Evolutionary conservation across 1,284 basidiomycete species (phyloP), one percentile per base, ranked within the genome.

Genomic region (Melanopsichium pennsylvanicum): DNA sequence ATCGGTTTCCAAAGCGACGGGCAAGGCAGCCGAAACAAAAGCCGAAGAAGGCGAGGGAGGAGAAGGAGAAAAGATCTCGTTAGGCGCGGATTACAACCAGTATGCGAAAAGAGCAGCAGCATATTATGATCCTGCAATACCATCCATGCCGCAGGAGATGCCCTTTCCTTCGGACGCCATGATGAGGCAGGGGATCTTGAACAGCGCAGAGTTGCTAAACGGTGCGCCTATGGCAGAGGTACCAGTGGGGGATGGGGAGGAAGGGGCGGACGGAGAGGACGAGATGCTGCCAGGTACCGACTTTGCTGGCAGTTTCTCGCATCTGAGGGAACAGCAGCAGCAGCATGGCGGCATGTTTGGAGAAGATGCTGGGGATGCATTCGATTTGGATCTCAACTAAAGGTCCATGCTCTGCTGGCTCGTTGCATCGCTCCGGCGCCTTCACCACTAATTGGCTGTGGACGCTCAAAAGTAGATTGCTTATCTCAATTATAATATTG

Each of bases 371-470:
- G 74, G 72, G n/a, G 71, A 75, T 42, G 74, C 69, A 2, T 74
- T 75, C 37, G 74, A 75, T 47, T 47, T 75, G 26, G 74, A 75
- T 32, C 66, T 75, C 37, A 75, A 75, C 25, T 75, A 39, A 62
- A 21, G 12, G n/a, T n/a, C n/a, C n/a, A n/a, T n/a, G n/a, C n/a
- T n/a, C n/a, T n/a, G n/a, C n/a, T n/a, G n/a, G n/a, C n/a, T n/a
- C n/a, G n/a, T n/a, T n/a, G n/a, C n/a, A n/a, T n/a, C n/a, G n/a
- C n/a, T n/a, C n/a, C n/a, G n/a, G n/a, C n/a, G n/a, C n/a, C n/a
- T n/a, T n/a, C n/a, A n/a, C n/a, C n/a, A n/a, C n/a, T n/a, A n/a
- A n/a, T n/a, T n/a, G n/a, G n/a, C n/a, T n/a, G n/a, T n/a, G n/a
- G n/a, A n/a, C n/a, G n/a, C n/a, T n/a, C n/a, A n/a, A n/a, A n/a